phyloP scores from a whole-genome alignment of 495 filamentous ascomycete species.

The Xylaria cubensis region DNA sequence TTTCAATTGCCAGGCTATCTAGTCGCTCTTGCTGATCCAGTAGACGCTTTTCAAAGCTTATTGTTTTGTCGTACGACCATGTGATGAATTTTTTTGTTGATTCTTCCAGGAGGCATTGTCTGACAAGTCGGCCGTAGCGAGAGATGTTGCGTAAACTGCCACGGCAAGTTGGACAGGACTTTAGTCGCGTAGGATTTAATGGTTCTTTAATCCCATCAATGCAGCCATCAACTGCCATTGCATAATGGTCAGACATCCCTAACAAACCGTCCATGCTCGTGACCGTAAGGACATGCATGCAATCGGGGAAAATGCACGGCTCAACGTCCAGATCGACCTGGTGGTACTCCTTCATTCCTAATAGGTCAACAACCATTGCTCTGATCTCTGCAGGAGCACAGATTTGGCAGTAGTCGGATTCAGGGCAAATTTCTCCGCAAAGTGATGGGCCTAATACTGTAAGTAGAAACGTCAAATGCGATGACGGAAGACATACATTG shows the following conservation, averaged over 20 bases:
- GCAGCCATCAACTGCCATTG: background rate
- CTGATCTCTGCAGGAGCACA: slow-evolving; percentile 56
- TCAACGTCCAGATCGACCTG: slow-evolving; percentile 65
- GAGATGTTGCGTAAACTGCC: slow-evolving; percentile 65
- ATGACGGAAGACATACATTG: slow-evolving; percentile 34
- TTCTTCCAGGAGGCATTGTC: slow-evolving; percentile 67
- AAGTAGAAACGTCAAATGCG: background rate
- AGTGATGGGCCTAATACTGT: slow-evolving; percentile 54
- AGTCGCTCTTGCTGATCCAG: background rate
- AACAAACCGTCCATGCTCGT: slow-evolving; percentile 70
- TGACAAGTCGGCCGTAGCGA: slow-evolving; percentile 70
- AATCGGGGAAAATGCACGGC: slow-evolving; percentile 70
- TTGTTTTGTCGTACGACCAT: background rate
- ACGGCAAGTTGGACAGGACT: slow-evolving; percentile 67
- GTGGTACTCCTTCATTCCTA: slow-evolving; percentile 57
- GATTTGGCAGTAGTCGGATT: slow-evolving; percentile 58
- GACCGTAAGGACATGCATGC: slow-evolving; percentile 71
- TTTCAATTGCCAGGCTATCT: background rate
- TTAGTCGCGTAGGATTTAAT: slow-evolving; percentile 49
- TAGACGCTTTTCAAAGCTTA: background rate
- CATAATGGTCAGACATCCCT: slow-evolving; percentile 62
- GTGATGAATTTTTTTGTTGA: slow-evolving; percentile 69
- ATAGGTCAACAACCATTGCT: slow-evolving; percentile 60
- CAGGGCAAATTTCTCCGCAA: slow-evolving; percentile 73
- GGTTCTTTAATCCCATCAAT: slow-evolving; percentile 38